phyloP scores from a whole-genome alignment of 331 rosid genomes.

The Malus hybrid region DNA sequence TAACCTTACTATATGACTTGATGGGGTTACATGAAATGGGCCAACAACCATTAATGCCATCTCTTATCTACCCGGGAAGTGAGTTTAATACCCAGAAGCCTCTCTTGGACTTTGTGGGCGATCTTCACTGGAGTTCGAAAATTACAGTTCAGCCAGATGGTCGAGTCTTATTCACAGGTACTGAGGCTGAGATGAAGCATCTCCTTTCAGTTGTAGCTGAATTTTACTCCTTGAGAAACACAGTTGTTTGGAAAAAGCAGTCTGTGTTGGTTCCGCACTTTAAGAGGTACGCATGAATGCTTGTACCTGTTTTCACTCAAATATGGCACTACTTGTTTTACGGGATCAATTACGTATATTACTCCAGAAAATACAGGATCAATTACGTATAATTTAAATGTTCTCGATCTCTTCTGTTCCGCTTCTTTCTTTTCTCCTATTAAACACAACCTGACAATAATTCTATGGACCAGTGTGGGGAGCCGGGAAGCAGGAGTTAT shows the following conservation, averaged over 20 bases:
- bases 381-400: not conserved
- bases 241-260: constrained; percentile 35
- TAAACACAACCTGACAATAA: constrained; percentile 20
- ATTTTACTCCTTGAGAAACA: constrained; percentile 42
- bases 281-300: constrained; percentile 42
- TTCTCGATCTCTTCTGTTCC: not conserved
- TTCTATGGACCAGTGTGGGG: constrained; percentile 37
- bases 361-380: not conserved
- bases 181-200: constrained; percentile 62
- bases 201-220: constrained; percentile 64
- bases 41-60: constrained; percentile 31
- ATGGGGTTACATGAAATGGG: constrained; percentile 40
- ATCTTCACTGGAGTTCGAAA: constrained; percentile 49
- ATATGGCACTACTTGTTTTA: not conserved
- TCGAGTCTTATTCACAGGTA: constrained; percentile 48
- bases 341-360: not conserved
- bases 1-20: constrained; percentile 36
- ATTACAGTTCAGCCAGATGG: constrained; percentile 62
- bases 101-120: constrained; percentile 48
- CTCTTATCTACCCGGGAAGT: constrained; percentile 42
- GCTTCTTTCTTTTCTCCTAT: constrained; percentile 6
- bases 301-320: not conserved
- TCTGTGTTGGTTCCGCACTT: constrained; percentile 61
- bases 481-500: constrained; percentile 31
- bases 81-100: constrained; percentile 40